Evolutionary conservation across 2,329 filamentous ascomycete genomes (phyloP).

Genomic region (Ceratocystis huliohia): DNA sequence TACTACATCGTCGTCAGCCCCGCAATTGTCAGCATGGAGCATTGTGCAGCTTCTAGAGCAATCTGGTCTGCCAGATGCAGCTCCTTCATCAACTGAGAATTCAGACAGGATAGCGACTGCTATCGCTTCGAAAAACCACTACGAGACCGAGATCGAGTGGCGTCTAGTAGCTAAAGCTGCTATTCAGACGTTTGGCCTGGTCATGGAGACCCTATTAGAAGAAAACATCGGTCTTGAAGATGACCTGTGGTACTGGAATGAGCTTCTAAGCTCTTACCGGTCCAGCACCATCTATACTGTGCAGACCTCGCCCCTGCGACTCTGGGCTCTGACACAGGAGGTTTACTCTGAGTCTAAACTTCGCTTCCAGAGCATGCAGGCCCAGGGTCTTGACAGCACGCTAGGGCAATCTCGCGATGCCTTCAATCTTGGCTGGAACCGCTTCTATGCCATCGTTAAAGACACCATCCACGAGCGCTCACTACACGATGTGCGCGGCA

Average conservation of each 20-base stretch:
- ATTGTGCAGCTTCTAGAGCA: slow-evolving; percentile 51
- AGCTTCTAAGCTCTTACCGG: slow-evolving; percentile 64
- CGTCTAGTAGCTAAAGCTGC: slow-evolving; percentile 80
- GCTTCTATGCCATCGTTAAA: slow-evolving; percentile 71
- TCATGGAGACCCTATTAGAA: slow-evolving; percentile 64
- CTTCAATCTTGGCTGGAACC: slow-evolving; percentile 38
- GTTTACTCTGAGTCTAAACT: slow-evolving; percentile 51
- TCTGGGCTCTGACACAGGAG: slow-evolving; percentile 60
- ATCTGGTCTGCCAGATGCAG: slow-evolving; percentile 39
- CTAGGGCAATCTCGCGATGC: slow-evolving; percentile 9
- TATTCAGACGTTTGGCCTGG: slow-evolving; percentile 73
- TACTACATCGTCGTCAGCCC: slow-evolving; percentile 50
- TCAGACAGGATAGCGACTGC: slow-evolving; percentile 19
- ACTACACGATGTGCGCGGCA: slow-evolving; percentile 55
- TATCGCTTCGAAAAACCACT: slow-evolving; percentile 32
- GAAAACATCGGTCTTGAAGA: slow-evolving; percentile 73
- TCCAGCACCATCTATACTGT: slow-evolving; percentile 73
- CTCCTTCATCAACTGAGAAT: not conserved
- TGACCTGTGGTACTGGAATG: slow-evolving; percentile 93
- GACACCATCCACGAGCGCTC: slow-evolving; percentile 63
- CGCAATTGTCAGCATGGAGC: slow-evolving; percentile 46
- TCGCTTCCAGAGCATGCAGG: slow-evolving; percentile 31
- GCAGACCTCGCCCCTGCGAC: slow-evolving; percentile 66
- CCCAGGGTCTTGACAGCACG: slow-evolving; percentile 18
- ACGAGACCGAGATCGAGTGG: slow-evolving; percentile 79